phyloP scores from a whole-genome alignment of 371 early-diverging fungal species.

The Mucor irregularis region DNA sequence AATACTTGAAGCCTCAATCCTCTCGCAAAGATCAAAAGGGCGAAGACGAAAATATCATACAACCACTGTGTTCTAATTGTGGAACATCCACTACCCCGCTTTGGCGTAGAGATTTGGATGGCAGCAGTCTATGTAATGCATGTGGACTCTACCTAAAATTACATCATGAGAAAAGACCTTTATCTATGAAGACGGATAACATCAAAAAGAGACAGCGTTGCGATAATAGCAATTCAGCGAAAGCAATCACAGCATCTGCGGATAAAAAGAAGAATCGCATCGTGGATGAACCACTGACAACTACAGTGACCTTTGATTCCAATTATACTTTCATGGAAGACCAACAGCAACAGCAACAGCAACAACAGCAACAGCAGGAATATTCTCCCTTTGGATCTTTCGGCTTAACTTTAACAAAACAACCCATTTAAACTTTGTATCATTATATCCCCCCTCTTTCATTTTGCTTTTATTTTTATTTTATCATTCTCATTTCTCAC shows the following conservation, averaged over 20 bases:
- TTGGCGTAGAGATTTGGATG: conserved; percentile 88
- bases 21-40: conserved; percentile 21
- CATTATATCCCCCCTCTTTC: background rate
- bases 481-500: background rate
- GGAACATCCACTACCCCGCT: conserved; percentile 86
- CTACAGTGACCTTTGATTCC: conserved; percentile 9
- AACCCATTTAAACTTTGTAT: conserved; percentile 7
- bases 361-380: background rate
- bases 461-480: background rate
- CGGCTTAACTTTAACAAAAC: conserved; percentile 13
- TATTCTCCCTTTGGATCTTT: conserved; percentile 18
- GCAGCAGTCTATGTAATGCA: conserved; percentile 88
- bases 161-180: conserved; percentile 81
- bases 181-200: conserved; percentile 74
- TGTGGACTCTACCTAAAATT: conserved; percentile 92
- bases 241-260: background rate
- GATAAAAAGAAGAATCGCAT: conserved; percentile 14
- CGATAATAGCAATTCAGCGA: conserved; percentile 25
- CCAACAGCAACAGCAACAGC: background rate
- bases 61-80: conserved; percentile 83
- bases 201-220: conserved; percentile 80
- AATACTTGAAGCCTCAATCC: conserved; percentile 34
- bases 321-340: conserved; percentile 11
- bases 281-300: conserved; percentile 7
- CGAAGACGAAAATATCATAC: conserved; percentile 36